Base-by-base conservation (phyloP, 2,329 filamentous ascomycete species). In the Meredithiella fracta region DNA sequence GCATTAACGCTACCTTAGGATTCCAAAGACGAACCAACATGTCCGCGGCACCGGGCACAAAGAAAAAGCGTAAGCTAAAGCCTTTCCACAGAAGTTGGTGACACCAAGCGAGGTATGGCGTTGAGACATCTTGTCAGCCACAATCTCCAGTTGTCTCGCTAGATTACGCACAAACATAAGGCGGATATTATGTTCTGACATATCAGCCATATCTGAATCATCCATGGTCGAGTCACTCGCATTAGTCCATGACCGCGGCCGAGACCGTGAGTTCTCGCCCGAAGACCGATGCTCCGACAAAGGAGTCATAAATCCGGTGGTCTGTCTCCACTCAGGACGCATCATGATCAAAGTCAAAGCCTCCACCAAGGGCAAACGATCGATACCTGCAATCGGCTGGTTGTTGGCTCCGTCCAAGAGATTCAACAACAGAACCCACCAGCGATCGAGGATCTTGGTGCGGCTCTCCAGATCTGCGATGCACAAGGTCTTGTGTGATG, bases 21-120 rank as follows among this genome's bases (percentile, higher is more conserved):
- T 79, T 80, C 89, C 90, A 95, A 3, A 95, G 71, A 15, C 88
- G 80, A 25, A 91, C 79, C 51, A 95, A 73, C 53, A 94, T 79
- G 64, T 94, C 88, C 6, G 87, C 85, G 55, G 94, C 79, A 3
- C 87, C 87, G 0, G 88, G 87, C 26, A 86, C 90, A 64, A 94
- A 96, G 69, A 91, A 92, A 94, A 95, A 29, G 87, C 89, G 67
- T 94, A 95, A 1, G 90, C 89, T 64, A 86, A 91, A 3, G 88
- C 86, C 68, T 92, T 94, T 59, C 87, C 90, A 55, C 86, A 88
- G 65, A 95, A 95, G 29, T 85, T 84, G 58, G 95, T 86, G 58
- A 89, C 67, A 62, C 80, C 84, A 20, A 73, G 63, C 1, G 78
- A 77, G 3, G 72, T 73, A 58, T 88, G 84, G 51, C 86, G 79